Evolutionary conservation across 73 alveolate genomes (phyloP).

Genomic region (Blepharisma japonicum): DNA sequence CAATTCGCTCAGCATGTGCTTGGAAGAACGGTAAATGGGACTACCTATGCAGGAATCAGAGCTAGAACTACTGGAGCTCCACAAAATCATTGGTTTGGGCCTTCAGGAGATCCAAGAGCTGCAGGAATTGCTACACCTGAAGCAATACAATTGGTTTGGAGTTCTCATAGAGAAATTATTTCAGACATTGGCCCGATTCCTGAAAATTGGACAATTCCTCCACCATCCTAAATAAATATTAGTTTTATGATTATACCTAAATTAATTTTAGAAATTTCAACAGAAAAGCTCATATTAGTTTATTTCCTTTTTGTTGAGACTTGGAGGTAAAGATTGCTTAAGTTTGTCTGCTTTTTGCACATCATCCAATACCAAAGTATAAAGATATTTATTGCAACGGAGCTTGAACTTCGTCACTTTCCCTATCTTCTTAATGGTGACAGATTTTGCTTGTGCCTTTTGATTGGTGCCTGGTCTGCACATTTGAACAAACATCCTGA

Average conservation of each 20-base stretch:
- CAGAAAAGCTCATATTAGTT: no score
- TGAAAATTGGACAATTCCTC: constrained; percentile 40
- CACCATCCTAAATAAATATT: constrained; percentile 3
- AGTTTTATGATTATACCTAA: no score
- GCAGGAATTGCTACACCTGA: constrained; percentile 95
- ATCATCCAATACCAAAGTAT: constrained; percentile 61
- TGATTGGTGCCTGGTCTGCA: constrained; percentile 31
- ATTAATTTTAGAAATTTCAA: no score
- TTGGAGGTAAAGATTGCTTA: constrained; percentile 59
- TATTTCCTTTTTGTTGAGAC: constrained; percentile 28
- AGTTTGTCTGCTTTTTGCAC: constrained; percentile 53
- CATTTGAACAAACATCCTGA: constrained; percentile 28
- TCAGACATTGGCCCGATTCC: constrained; percentile 82
- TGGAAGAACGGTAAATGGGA: constrained; percentile 69
- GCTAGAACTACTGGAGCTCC: constrained; percentile 99
- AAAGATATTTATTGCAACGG: constrained; percentile 45
- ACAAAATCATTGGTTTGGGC: constrained; percentile 97
- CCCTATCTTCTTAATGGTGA: constrained; percentile 35
- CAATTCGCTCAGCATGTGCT: constrained; percentile 59
- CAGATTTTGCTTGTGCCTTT: constrained; percentile 10
- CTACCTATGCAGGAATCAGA: constrained; percentile 84
- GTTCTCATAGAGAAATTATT: constrained; percentile 91
- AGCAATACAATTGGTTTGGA: constrained; percentile 83
- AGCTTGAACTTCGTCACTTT: constrained; percentile 59
- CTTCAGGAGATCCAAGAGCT: constrained; percentile 93